Base-by-base conservation (phyloP, 495 filamentous ascomycete species). In the Aspergillus sclerotiicarbonarius region DNA sequence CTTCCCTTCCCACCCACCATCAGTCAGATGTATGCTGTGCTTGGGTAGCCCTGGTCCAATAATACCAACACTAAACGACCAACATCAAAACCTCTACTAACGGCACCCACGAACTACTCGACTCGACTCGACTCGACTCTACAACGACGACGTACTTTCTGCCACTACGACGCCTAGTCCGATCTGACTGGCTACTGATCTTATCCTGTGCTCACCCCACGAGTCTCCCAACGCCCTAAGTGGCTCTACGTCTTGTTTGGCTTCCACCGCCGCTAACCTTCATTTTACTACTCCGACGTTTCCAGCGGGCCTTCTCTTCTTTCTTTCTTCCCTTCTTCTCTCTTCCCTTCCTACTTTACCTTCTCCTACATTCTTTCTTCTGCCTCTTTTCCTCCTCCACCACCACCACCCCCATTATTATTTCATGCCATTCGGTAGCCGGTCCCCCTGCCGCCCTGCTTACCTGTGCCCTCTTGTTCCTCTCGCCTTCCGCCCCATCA, bases 271-370 rank as follows among this genome's bases (percentile, higher is more conserved):
- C 59, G 60, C 54, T 60, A 58, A 53, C 58, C 39, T 54, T 64
- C 57, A 61, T 65, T 62, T 58, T 20, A 51, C 63, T 48, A 51
- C 57, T 54, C 53, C 52, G 21, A 49, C 56, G 53, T 16, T 31
- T 31, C 54, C 41, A 37, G 58, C 33, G 21, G 50, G 13, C 61
- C 64, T 65, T 68, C 67, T 68, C 65, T 59, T 66, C 63, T 65
- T 58, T 61, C 52, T 61, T 58, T 41, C 59, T 56, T 51, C 45
- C 55, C 53, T 66, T 55, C 48, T 59, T 65, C 55, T 58, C 20
- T 61, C 45, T 58, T 45, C 51, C 32, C 59, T 54, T 55, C 56
- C 43, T 50, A 49, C 56, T 37, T n/a, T 55, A 21, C 58, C 62
- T 53, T 48, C 39, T 50, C 46, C 51, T 46, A 48, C 31, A 33